Base-by-base conservation (phyloP, 371 early-diverging fungal species). In the Mucor racemosus region DNA sequence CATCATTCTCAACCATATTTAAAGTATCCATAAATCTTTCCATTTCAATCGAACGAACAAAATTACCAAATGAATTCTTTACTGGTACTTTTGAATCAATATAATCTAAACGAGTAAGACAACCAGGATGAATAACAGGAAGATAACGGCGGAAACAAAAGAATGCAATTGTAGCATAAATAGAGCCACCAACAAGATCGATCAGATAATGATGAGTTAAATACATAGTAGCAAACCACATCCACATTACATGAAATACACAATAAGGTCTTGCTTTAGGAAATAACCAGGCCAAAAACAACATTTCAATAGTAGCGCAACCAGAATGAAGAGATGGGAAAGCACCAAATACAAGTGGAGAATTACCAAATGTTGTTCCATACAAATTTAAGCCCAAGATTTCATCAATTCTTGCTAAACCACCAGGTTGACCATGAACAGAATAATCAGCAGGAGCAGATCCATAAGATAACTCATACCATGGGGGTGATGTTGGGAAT, bases 191-290 rank as follows among this genome's bases (percentile, higher is more conserved):
- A 7, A 90, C 82, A 35, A 92, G 73, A 75, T 92, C 92, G 50
- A 89, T 85, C 66, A 91, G 77, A 62, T 90, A 92, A 63, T 92
- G 91, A 67, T 92, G 92, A 4, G 86, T 86, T n/a, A 91, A 72
- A 71, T 92, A 92, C 86, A 92, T 88, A 65, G 91, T 91, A 0
- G 90, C 85, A 88, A 87, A 90, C 92, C 91, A 90, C 74, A 91
- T 82, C 91, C 91, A 90, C 67, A 84, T 74, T n/a, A 88, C 83
- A 71, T 91, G 90, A 5, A 66, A 64, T 14, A 85, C 65, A n/a
- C 69, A 76, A 10, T 86, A 71, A 3, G 84, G 82, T 50, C 78
- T 76, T 40, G 82, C 57, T 34, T 73, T 76, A 3, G 88, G 89
- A 35, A 72, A 77, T 38, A 88, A 60, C 48, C 79, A 83, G 46